Percentiles rank a stretch among this genome's conserved stretches.
Evolutionary conservation across 164 flowering plant genomes (phyloP).

Genomic region (Pachysandra terminalis): DNA sequence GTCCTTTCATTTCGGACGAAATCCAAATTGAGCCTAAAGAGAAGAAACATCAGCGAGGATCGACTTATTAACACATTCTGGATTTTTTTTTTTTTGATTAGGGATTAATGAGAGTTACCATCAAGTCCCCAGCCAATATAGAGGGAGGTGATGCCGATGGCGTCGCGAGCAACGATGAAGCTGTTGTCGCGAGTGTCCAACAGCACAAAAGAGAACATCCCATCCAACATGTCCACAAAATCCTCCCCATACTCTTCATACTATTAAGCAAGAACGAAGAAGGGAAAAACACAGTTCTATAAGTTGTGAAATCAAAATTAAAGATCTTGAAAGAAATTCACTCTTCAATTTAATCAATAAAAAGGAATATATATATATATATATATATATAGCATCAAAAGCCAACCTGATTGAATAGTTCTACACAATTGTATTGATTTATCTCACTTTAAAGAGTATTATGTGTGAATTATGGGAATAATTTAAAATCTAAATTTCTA

Average conservation of each 20-base stretch:
- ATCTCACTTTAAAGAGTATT: too few species aligned
- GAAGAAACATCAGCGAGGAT: neutral
- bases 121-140: constrained; percentile 98
- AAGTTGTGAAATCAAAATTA: too few species aligned
- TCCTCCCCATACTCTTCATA: constrained; percentile 88
- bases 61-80: neutral
- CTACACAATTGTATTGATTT: too few species aligned
- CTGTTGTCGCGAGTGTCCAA: constrained; percentile 87
- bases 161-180: constrained; percentile 88
- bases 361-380: too few species aligned
- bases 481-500: too few species aligned
- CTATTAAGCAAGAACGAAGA: constrained; percentile 33
- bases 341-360: too few species aligned
- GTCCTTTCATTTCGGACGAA: constrained; percentile 86
- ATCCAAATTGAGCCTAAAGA: constrained; percentile 83
- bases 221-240: constrained; percentile 92
- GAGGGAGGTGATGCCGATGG: constrained; percentile 88
- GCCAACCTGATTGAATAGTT: too few species aligned
- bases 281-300: too few species aligned
- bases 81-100: neutral
- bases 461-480: too few species aligned
- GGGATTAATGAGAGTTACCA: constrained; percentile 38
- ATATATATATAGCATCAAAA: too few species aligned
- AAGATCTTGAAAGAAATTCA: too few species aligned
- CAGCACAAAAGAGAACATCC: constrained; percentile 91